Conservation (phyloP, 1,284 basidiomycete genomes). For the Phlebopus sp. region DNA sequence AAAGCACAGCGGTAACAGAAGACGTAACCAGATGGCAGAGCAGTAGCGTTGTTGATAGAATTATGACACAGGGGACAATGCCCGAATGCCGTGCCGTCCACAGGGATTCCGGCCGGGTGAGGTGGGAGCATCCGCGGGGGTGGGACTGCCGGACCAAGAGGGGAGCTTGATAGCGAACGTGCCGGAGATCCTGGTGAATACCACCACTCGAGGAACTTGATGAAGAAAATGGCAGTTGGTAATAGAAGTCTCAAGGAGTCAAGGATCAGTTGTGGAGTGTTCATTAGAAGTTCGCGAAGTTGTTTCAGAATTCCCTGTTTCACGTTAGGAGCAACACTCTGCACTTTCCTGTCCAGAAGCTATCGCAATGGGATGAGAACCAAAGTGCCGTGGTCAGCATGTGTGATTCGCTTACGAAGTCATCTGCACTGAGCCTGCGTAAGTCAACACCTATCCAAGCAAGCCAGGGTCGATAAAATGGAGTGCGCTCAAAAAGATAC, state of each 20-base stretch:
- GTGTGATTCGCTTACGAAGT: slow-evolving; percentile 51
- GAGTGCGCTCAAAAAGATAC: slow-evolving; percentile 88
- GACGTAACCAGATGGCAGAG: slow-evolving; percentile 90
- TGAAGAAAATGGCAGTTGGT: slow-evolving; percentile 91
- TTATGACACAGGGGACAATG: slow-evolving; percentile 81
- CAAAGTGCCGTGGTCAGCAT: background rate
- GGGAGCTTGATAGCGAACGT: slow-evolving; percentile 56
- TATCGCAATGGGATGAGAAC: slow-evolving; percentile 33
- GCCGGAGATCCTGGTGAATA: slow-evolving; percentile 94
- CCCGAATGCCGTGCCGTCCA: slow-evolving; percentile 69
- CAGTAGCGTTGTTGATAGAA: slow-evolving; percentile 83
- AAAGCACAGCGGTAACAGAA: slow-evolving; percentile 95
- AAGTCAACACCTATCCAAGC: slow-evolving; percentile 81
- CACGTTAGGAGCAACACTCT: slow-evolving; percentile 33
- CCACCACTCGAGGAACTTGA: slow-evolving; percentile 99
- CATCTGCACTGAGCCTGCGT: slow-evolving; percentile 73
- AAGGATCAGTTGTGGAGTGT: slow-evolving; percentile 61
- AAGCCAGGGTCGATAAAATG: slow-evolving; percentile 92
- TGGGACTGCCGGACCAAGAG: slow-evolving; percentile 66
- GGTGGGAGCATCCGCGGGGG: slow-evolving; percentile 73
- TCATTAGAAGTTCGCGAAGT: slow-evolving; percentile 45
- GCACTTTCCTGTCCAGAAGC: slow-evolving; percentile 35
- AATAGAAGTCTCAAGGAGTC: slow-evolving; percentile 82
- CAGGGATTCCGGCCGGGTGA: slow-evolving; percentile 61
- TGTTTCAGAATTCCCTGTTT: slow-evolving; percentile 38